phyloP scores from a whole-genome alignment of 805 yeast species.

The Zygoascus tannicola region DNA sequence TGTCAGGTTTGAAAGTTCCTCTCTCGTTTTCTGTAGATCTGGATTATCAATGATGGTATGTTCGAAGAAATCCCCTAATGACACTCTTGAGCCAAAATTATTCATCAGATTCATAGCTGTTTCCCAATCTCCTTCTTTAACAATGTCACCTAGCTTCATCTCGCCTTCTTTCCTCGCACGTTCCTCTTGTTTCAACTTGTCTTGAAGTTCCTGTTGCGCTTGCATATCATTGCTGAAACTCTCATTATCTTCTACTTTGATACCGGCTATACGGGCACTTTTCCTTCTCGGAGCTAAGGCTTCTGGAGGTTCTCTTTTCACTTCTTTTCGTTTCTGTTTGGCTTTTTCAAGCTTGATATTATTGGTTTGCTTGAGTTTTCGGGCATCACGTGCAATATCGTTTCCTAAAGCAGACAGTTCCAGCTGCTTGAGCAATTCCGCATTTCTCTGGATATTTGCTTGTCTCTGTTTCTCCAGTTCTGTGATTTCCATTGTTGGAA shows the following conservation, averaged over 20 bases:
- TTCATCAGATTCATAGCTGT: constrained; percentile 26
- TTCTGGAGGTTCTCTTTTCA: constrained; percentile 17
- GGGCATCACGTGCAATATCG: constrained; percentile 41
- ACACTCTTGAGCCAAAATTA: constrained; percentile 21
- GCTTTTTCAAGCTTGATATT: constrained; percentile 18
- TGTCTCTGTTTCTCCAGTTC: constrained; percentile 26
- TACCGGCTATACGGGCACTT: constrained; percentile 73
- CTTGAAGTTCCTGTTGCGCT: constrained; percentile 19
- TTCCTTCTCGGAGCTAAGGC: constrained; percentile 51
- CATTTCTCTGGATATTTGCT: constrained; percentile 62
- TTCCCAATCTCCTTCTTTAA: constrained; percentile 30
- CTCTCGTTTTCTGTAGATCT: constrained; percentile 40
- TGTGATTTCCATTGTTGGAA: constrained; percentile 13
- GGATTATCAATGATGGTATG: constrained; percentile 35
- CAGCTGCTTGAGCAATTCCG: constrained; percentile 59
- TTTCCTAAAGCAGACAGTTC: constrained; percentile 52
- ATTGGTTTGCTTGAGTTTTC: constrained; percentile 24
- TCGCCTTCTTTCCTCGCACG: constrained; percentile 43
- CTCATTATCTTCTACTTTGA: constrained; percentile 43
- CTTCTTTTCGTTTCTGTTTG: constrained; percentile 12
- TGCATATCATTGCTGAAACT: constrained; percentile 22
- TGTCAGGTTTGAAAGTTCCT: constrained; percentile 42
- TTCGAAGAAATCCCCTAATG: constrained; percentile 31
- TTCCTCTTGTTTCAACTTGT: constrained; percentile 30
- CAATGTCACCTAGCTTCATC: constrained; percentile 22